Percentiles rank a stretch among this genome's conserved stretches.
These are phyloP conservation scores for Tylopilus vinaceipallidus DNA, from an alignment of 768 basidiomycete genomes.

Conservation along the genomic window DNA sequence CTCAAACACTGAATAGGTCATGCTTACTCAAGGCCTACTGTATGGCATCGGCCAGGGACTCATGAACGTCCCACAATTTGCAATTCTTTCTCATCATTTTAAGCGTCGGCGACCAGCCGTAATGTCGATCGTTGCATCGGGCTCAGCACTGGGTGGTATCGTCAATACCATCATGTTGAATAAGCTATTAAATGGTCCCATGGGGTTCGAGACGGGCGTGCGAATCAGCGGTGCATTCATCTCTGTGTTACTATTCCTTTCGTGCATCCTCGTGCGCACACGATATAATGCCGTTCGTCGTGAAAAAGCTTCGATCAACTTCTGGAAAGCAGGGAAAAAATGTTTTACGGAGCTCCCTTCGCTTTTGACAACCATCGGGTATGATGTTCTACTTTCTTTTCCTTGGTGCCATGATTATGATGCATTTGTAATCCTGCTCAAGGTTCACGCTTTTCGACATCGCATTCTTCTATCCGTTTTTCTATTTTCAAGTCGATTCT, in stretches of 20 bases:
- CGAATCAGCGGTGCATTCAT: constrained; percentile 40
- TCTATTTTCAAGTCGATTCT: no score
- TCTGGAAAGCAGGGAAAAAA: constrained; percentile 18
- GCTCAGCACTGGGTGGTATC: constrained; percentile 51
- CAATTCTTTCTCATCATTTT: constrained; percentile 43
- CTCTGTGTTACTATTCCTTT: constrained; percentile 34
- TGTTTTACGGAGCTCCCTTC: constrained; percentile 24
- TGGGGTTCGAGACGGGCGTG: constrained; percentile 44
- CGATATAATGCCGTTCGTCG: constrained; percentile 20
- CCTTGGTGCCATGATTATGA: no score
- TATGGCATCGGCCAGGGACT: constrained; percentile 47
- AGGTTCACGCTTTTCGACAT: no score
- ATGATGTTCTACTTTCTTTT: no score
- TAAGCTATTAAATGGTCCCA: constrained; percentile 40
- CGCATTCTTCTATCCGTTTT: no score
- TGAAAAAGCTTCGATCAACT: neutral
- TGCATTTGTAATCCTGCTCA: no score
- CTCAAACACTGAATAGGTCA: no score
- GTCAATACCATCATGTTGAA: constrained; percentile 60
- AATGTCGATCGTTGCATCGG: constrained; percentile 45
- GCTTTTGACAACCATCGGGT: constrained; percentile 24
- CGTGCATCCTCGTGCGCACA: constrained; percentile 37
- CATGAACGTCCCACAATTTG: no score
- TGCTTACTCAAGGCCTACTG: constrained; percentile 43
- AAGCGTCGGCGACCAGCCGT: no score